These are phyloP conservation scores for Monilinia vaccinii-corymbosi DNA, from an alignment of 2,329 filamentous ascomycete species.

Conservation along the genomic window DNA sequence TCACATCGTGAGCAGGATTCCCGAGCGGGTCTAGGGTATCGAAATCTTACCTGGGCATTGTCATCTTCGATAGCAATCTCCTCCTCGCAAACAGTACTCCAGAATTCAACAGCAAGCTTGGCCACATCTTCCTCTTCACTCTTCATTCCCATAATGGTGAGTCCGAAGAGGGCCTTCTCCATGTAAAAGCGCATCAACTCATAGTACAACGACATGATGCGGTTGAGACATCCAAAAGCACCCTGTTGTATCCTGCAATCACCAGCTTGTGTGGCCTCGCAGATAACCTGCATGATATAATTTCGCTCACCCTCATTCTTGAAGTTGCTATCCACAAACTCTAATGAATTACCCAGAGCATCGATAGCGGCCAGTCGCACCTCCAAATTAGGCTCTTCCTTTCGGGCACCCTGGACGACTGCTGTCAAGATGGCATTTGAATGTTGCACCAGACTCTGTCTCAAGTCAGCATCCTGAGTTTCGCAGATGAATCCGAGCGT, in stretches of 20 bases:
- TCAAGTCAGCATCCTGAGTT: slow-evolving; percentile 79
- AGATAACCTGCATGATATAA: slow-evolving; percentile 99
- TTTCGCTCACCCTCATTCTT: slow-evolving; percentile 98
- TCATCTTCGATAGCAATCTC: slow-evolving; percentile 98
- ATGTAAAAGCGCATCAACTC: slow-evolving; percentile 99
- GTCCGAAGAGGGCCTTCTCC: slow-evolving; percentile 97
- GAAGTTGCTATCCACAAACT: slow-evolving; percentile 97
- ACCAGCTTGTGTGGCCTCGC: slow-evolving; percentile 91
- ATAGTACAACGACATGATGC: slow-evolving; percentile 98
- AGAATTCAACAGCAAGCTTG: slow-evolving; percentile 97
- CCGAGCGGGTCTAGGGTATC: background rate
- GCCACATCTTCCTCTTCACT: slow-evolving; percentile 94
- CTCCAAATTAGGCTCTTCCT: slow-evolving; percentile 87
- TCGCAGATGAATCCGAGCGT: slow-evolving; percentile 99
- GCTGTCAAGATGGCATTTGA: slow-evolving; percentile 97
- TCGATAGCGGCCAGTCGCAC: slow-evolving; percentile 89
- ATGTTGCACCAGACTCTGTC: slow-evolving; percentile 71
- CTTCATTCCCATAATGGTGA: slow-evolving; percentile 98
- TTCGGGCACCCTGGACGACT: slow-evolving; percentile 92
- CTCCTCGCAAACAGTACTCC: slow-evolving; percentile 99
- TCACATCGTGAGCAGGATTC: background rate
- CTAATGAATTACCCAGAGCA: slow-evolving; percentile 88
- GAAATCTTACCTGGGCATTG: slow-evolving; percentile 60
- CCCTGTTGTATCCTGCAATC: slow-evolving; percentile 90
- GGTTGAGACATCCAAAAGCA: slow-evolving; percentile 93